phyloP scores from a whole-genome alignment of 306 rosid genomes.

The Fragaria iinumae region DNA sequence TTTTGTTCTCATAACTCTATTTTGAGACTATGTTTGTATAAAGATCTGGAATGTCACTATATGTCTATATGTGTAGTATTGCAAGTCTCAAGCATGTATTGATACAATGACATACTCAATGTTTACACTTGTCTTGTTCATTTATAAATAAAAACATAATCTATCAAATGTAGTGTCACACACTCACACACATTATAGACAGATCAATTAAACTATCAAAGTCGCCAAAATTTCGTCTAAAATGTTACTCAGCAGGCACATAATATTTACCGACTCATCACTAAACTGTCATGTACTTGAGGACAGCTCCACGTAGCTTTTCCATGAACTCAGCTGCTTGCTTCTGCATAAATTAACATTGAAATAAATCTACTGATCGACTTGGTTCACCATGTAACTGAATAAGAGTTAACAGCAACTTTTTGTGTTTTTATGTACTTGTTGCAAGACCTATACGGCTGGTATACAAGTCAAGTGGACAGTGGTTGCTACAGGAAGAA shows the following conservation, averaged over 20 bases:
- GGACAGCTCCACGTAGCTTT: slow-evolving; percentile 81
- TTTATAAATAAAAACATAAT: background rate
- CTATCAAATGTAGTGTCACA: background rate
- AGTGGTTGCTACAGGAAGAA: background rate
- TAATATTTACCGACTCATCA: slow-evolving; percentile 18
- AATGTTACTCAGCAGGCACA: slow-evolving; percentile 2
- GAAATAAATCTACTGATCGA: slow-evolving; percentile 7
- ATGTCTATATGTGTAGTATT: background rate
- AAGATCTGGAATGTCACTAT: background rate
- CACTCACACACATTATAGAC: background rate
- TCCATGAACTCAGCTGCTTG: slow-evolving; percentile 90
- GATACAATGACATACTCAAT: background rate
- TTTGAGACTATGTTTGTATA: background rate
- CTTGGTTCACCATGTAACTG: background rate
- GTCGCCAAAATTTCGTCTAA: background rate
- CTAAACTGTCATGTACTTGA: slow-evolving; percentile 80
- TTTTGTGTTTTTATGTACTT: background rate
- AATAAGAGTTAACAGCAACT: background rate
- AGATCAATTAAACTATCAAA: background rate
- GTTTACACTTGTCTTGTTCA: background rate
- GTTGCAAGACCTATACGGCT: background rate
- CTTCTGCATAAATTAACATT: slow-evolving; percentile 47
- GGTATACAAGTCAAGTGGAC: background rate
- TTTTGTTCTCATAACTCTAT: background rate
- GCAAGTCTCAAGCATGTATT: slow-evolving; percentile 5